Evolutionary conservation across 2,329 filamentous ascomycete genomes (phyloP), one percentile per base, ranked within the genome.

Genomic region (Cladosporium austrohemisphaericum): DNA sequence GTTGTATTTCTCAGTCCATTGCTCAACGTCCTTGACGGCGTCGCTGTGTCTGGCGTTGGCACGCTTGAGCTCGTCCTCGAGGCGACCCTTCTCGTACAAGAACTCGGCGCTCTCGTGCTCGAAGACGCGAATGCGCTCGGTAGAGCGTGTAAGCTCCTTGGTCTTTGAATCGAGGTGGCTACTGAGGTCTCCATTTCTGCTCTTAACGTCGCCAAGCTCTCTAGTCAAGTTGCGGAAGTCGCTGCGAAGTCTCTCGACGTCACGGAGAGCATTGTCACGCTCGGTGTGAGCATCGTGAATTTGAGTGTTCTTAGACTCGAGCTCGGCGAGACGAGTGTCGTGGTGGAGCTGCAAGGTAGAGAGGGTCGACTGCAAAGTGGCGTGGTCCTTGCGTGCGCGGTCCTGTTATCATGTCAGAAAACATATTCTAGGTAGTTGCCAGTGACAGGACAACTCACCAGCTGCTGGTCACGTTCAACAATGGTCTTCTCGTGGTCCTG

Each of bases 51-150:
- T 51, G 36, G 49, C 45, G 26, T 53, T 57, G 38, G 53, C 40
- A 43, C 60, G 60, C 35, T 58, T 56, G n/a, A 62, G 49, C 43
- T 65, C 59, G 25, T 63, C 61, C 19, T 60, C 54, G 18, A 64
- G 50, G 18, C 58, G 57, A 23, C 59, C 59, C 41, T 61, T 62
- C 53, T 63, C 61, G 18, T 60, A 53, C 5, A 59, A 45, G 35
- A 54, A 52, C 31, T 56, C 58, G 16, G 57, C 57, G 3, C 58
- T 51, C 49, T 64, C 62, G 22, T 54, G 38, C 46, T 64, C 61
- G 47, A 54, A 57, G 11, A 52, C 52, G 32, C 56, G 58, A 44
- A 61, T 49, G 31, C 60, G 59, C 20, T 61, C 59, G 9, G 55
- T 58, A 23, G 61, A 40, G 13, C 52, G 57, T 13, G 51, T 23